Base-by-base conservation (phyloP, 202 grass and related monocot genomes). In the Eragrostis tef region DNA sequence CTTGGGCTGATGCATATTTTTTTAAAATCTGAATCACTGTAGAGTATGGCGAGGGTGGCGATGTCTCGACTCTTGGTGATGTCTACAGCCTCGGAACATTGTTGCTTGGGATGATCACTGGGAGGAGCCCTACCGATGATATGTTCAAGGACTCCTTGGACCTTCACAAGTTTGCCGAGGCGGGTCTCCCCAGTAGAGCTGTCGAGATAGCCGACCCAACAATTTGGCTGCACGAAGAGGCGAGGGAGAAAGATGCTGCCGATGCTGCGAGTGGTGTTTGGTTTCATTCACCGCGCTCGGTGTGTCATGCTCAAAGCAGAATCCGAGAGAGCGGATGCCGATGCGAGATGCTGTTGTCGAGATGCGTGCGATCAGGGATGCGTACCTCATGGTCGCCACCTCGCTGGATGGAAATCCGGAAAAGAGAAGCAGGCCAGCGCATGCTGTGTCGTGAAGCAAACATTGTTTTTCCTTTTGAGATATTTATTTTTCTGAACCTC, bases 281-380 rank as follows among this genome's bases (percentile, higher is more conserved):
- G 29, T 29, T 49, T 64, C 65, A 12, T 57, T 72, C 1, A 67
- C 85, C 46, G 22, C 34, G 5, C 39, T 89, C 26, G 84, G 72
- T 3, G 14, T 89, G 22, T 77, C 82, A 22, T 93, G 87, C 84
- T 90, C 81, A 3, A 85, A 64, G 53, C 19, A 49, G 11, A 64
- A 79, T 2, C 71, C 87, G 15, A 63, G 36, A 42, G 77, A 78
- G 7, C 42, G 87, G 22, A 82, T 41, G 24, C 9, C 15, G 11
- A 82, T 90, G 11, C 21, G 29, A n/a, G 84, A 79, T 71, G 84
- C 63, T 26, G 56, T 17, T 0, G 44, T 1, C 2, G 47, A 88
- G 75, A 83, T 88, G 60, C 85, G 74, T 42, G 17, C 69, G 1
- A 91, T 88, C 42, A 82, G 26, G 78, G 66, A 90, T 84, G 63